Conservation (phyloP, 78 protist genomes). For the Dictyostelium purpureum region DNA sequence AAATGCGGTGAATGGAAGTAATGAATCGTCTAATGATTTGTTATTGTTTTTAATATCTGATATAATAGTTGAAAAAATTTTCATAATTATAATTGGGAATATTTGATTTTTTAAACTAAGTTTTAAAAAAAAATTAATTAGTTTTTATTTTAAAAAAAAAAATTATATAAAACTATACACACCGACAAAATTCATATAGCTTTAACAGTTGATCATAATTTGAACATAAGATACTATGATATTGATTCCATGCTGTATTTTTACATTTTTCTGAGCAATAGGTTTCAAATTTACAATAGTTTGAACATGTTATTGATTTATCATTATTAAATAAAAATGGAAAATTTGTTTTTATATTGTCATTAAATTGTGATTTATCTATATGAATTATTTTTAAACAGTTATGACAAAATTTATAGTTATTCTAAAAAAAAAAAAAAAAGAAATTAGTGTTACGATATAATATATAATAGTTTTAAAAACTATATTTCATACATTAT, state of each 20-base stretch:
- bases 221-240: constrained; percentile 31
- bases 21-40: background rate
- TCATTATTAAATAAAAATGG: background rate
- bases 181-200: background rate
- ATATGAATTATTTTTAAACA: constrained; percentile 16
- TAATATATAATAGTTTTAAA: background rate
- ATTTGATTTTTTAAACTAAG: background rate
- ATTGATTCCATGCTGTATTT: background rate
- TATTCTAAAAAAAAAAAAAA: background rate
- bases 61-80: constrained; percentile 21
- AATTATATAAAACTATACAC: no score
- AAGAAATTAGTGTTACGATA: background rate
- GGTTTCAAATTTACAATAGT: constrained; percentile 14
- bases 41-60: background rate
- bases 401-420: constrained; percentile 18
- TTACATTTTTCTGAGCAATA: constrained; percentile 60
- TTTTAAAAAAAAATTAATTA: background rate
- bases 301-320: background rate
- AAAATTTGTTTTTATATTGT: background rate
- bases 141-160: background rate
- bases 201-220: background rate
- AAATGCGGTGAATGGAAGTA: constrained; percentile 42
- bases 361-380: background rate
- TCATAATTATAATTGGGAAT: constrained; percentile 46
- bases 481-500: background rate